Evolutionary conservation across 805 yeast genomes (phyloP).

Genomic region (Clavispora fructus): DNA sequence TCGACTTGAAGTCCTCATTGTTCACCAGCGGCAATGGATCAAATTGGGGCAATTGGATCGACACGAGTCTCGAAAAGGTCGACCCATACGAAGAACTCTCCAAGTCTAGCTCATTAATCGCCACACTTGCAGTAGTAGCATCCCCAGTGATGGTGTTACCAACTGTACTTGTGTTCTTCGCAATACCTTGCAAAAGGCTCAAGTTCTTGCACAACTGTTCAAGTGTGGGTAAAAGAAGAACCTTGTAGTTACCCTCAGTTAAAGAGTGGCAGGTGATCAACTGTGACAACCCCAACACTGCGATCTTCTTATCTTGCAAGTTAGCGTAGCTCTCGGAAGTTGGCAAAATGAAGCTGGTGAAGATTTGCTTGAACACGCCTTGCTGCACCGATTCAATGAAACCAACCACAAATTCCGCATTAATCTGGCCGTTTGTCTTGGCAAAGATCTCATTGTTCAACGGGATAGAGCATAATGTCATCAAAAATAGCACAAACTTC

Average conservation of each 20-base stretch:
- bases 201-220: slow-evolving; percentile 31
- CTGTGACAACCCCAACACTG: slow-evolving; percentile 45
- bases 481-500: slow-evolving; percentile 61
- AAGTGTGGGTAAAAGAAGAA: slow-evolving; percentile 21
- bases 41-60: slow-evolving; percentile 53
- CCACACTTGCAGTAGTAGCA: slow-evolving; percentile 20
- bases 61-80: slow-evolving; percentile 66
- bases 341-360: slow-evolving; percentile 48
- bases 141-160: slow-evolving; percentile 15
- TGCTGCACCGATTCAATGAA: slow-evolving; percentile 72
- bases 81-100: slow-evolving; percentile 82
- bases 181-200: slow-evolving; percentile 24
- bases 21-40: slow-evolving; percentile 65
- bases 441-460: slow-evolving; percentile 16
- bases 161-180: slow-evolving; percentile 12
- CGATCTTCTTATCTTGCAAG: slow-evolving; percentile 51
- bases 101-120: slow-evolving; percentile 44
- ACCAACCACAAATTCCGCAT: slow-evolving; percentile 46
- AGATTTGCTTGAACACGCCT: slow-evolving; percentile 50
- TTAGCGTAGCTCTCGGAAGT: slow-evolving; percentile 44
- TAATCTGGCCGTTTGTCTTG: slow-evolving; percentile 33
- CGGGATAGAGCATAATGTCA: slow-evolving; percentile 43
- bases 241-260: slow-evolving; percentile 15
- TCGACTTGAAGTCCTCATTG: slow-evolving; percentile 27
- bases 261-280: slow-evolving; percentile 28